A percentile compares a stretch with the other conserved stretches of the same genome.
Evolutionary conservation across 1,284 basidiomycete species (phyloP).

Genomic region (Puccinia sorghi): DNA sequence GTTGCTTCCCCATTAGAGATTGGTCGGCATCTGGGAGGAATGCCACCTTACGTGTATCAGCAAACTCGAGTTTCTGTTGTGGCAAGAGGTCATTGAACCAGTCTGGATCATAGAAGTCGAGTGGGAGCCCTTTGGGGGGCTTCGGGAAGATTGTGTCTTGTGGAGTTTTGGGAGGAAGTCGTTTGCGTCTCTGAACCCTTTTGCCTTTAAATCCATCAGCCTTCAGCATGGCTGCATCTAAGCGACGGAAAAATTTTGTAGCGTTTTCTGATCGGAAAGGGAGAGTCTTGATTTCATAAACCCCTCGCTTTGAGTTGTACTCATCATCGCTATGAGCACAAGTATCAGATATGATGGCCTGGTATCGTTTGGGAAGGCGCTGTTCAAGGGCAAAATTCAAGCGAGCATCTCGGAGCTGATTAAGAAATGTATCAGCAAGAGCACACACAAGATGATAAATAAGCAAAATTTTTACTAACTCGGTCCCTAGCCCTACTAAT

Average conservation of each 20-base stretch:
- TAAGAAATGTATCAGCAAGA: neutral
- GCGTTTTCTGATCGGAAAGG: slow-evolving; percentile 8
- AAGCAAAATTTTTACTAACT: neutral
- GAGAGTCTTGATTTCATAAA: slow-evolving; percentile 12
- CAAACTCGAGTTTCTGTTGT: neutral
- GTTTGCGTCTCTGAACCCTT: slow-evolving; percentile 1
- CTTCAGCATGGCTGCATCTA: neutral
- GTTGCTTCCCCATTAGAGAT: neutral
- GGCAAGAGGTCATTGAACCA: slow-evolving; percentile 23
- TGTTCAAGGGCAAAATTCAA: neutral
- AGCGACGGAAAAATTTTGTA: neutral
- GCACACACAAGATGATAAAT: too few relatives aligned
- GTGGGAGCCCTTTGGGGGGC: slow-evolving; percentile 6
- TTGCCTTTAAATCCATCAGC: neutral
- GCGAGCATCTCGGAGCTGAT: neutral
- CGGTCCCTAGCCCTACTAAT: neutral
- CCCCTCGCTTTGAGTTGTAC: neutral
- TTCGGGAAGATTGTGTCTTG: neutral
- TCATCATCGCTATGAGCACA: slow-evolving; percentile 12
- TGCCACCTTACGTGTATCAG: neutral
- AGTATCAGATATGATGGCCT: neutral
- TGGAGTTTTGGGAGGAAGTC: neutral
- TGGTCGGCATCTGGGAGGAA: slow-evolving; percentile 5
- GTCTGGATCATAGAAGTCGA: slow-evolving; percentile 13
- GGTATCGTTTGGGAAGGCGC: slow-evolving; percentile 15